A percentile compares a stretch with the other conserved stretches of the same genome.
phyloP scores from a whole-genome alignment of 306 rosid genomes.

The Dryas drummondii region DNA sequence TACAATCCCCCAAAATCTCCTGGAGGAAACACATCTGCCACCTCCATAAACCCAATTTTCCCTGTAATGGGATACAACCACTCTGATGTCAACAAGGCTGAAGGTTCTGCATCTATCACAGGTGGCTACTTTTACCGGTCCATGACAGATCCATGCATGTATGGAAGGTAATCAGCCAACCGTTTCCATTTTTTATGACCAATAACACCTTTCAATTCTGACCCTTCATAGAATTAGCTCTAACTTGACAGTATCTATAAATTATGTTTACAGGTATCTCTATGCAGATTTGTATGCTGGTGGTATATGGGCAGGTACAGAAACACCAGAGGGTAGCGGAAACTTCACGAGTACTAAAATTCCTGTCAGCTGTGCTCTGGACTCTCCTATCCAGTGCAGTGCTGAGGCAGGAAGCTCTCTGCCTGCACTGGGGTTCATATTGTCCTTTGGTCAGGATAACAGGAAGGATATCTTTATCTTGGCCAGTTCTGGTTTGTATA shows the following conservation, averaged over 20 bases:
- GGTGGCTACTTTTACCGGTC: conserved; percentile 43
- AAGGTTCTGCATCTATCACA: conserved; percentile 32
- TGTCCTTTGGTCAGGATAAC: conserved; percentile 43
- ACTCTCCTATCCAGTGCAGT: conserved; percentile 40
- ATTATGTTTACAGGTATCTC: conserved; percentile 30
- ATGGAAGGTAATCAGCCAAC: conserved; percentile 28
- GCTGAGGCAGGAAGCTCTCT: conserved; percentile 23
- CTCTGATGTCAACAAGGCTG: conserved; percentile 29
- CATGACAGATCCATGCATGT: conserved; percentile 37
- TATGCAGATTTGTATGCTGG: conserved; percentile 39
- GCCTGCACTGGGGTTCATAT: conserved; percentile 29
- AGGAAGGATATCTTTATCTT: conserved; percentile 31
- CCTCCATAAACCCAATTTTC: conserved; percentile 26
- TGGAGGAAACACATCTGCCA: conserved; percentile 25
- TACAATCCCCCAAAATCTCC: conserved; percentile 28
- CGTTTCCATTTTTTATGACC: not conserved
- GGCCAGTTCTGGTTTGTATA: conserved; percentile 31
- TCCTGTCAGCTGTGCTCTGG: conserved; percentile 23
- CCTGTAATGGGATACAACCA: conserved; percentile 42
- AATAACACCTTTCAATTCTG: too few relatives aligned
- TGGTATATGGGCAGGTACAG: conserved; percentile 33
- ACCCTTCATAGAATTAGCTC: not conserved
- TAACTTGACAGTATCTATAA: not conserved
- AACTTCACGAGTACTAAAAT: conserved; percentile 25
- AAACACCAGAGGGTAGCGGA: conserved; percentile 37